Percentiles rank a stretch among this genome's conserved stretches.
Evolutionary conservation across 139 green algal species (phyloP).

Genomic region (Micractinium sp.): DNA sequence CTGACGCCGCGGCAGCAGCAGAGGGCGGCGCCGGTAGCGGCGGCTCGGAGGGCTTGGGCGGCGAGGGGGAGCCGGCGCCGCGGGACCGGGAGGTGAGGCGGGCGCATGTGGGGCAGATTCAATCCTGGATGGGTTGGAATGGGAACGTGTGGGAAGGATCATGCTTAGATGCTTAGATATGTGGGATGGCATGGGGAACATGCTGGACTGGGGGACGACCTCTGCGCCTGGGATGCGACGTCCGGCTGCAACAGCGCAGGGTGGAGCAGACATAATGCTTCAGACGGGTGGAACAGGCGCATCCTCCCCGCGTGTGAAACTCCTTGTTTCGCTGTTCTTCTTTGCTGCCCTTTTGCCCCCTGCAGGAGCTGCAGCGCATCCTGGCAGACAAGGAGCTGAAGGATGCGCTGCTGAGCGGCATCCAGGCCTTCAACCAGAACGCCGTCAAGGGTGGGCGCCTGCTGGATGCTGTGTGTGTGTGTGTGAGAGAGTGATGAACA

Average conservation of each 20-base stretch:
- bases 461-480: background rate
- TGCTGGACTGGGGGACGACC: too few relatives aligned
- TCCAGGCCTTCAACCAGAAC: conserved; percentile 83
- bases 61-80: background rate
- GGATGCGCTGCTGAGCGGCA: conserved; percentile 61
- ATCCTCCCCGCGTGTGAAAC: background rate
- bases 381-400: conserved; percentile 79
- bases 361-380: conserved; percentile 72
- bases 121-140: too few relatives aligned
- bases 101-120: too few relatives aligned
- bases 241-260: too few relatives aligned
- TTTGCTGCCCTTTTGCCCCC: background rate
- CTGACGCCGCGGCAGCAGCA: background rate
- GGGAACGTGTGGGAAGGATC: too few relatives aligned
- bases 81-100: background rate
- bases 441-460: conserved; percentile 30
- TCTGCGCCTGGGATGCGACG: too few relatives aligned
- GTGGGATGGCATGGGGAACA: too few relatives aligned
- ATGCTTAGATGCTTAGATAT: too few relatives aligned
- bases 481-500: background rate
- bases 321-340: background rate
- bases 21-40: background rate
- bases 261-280: too few relatives aligned
- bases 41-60: background rate
- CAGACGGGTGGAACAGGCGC: too few relatives aligned